Evolutionary conservation across 371 early-diverging fungal genomes (phyloP), one percentile per base, ranked within the genome.

Genomic region (Lichtheimia ornata): DNA sequence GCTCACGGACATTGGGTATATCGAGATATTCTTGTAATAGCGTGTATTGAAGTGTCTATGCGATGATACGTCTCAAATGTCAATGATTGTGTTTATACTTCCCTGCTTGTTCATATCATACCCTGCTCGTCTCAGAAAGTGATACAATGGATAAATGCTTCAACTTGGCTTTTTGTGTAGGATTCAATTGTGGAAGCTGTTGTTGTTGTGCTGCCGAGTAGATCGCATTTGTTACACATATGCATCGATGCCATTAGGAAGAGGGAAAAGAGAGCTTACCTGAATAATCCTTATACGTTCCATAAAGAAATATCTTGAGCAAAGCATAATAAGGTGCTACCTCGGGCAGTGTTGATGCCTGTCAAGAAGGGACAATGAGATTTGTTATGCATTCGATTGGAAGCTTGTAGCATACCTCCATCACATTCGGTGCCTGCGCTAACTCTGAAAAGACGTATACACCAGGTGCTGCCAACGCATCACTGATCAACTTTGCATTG

Each of bases 401-500:
- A 42, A 11, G 25, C 30, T 56, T 17, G 15, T 50, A 35, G 9
- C 65, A 49, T 70, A 92, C 93, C 71, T 89, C 87, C 28, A 76
- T 72, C 22, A 94, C 79, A 60, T 87, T 90, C 43, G 91, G 89
- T 62, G 81, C 66, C 56, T 89, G 84, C 20, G 91, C 77, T 2
- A 94, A 70, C 62, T 94, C 95, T 6, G 87, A 84, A 77, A 93
- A 94, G 17, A 90, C 91, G 72, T 85, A 88, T 17, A 93, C 85
- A 44, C 90, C 90, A 25, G 91, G 88, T 45, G 92, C 89, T 42
- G 82, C 73, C 41, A 91, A 68, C 0, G 72, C 91, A 68, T 94
- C 93, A 61, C 79, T 74, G 63, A 93, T 90, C 2, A 94, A 80
- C 59, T 92, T 83, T 15, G 79, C 80, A 56, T 84, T 82, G 25